Conservation (phyloP, 2,329 filamentous ascomycete genomes). For the Byssothecium circinans region DNA sequence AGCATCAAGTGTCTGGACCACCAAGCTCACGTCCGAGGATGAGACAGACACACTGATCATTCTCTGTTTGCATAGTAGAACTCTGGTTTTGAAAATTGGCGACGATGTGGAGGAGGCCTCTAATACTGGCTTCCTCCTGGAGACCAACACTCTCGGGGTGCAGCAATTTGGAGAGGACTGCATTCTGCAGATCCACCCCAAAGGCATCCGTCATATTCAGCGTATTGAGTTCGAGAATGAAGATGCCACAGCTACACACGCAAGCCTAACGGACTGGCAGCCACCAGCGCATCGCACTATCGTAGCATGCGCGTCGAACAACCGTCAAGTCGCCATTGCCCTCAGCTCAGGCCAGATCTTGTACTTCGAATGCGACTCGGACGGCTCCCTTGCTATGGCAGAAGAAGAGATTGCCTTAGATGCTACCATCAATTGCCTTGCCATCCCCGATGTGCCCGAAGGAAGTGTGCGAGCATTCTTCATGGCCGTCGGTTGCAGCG, state of each 20-base stretch:
- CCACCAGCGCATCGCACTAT: constrained; percentile 93
- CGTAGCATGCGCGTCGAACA: constrained; percentile 89
- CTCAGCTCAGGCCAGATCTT: constrained; percentile 95
- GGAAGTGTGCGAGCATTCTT: constrained; percentile 88
- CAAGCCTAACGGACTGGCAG: constrained; percentile 87
- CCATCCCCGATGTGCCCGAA: constrained; percentile 87
- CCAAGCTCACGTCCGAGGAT: constrained; percentile 79
- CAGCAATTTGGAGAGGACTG: constrained; percentile 94
- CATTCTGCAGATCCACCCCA: constrained; percentile 92
- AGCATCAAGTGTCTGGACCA: constrained; percentile 93
- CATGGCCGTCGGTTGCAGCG: constrained; percentile 93
- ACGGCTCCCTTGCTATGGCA: constrained; percentile 89
- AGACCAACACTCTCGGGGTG: constrained; percentile 85
- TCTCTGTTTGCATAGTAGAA: constrained; percentile 88
- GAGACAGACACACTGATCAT: constrained; percentile 93
- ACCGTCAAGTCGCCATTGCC: constrained; percentile 88
- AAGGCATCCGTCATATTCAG: constrained; percentile 88
- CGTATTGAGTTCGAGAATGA: constrained; percentile 51
- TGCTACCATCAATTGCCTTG: constrained; percentile 92
- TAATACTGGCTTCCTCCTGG: constrained; percentile 87
- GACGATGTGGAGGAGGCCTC: constrained; percentile 96
- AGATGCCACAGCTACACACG: constrained; percentile 34
- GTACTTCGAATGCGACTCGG: constrained; percentile 95
- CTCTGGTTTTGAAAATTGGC: constrained; percentile 89
- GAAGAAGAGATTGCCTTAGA: constrained; percentile 93